phyloP scores from a whole-genome alignment of 768 basidiomycete genomes.

The Tricholoma terreum region DNA sequence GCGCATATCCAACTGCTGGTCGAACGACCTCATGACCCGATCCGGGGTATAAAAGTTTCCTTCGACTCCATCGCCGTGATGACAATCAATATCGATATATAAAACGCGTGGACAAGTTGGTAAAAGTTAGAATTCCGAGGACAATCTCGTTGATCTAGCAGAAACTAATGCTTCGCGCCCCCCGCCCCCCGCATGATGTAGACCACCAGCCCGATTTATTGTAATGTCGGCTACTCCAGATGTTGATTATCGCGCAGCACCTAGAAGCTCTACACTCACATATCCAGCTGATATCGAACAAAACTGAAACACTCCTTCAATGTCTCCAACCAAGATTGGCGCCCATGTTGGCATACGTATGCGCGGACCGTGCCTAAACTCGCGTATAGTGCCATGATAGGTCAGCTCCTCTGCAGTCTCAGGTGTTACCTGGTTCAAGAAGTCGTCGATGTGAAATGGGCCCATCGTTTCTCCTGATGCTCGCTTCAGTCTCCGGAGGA shows the following conservation, averaged over 20 bases:
- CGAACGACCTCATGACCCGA: constrained; percentile 96
- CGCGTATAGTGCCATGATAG: constrained; percentile 82
- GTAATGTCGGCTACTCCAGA: constrained; percentile 87
- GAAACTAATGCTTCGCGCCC: constrained; percentile 92
- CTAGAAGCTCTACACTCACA: constrained; percentile 53
- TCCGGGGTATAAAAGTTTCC: constrained; percentile 98
- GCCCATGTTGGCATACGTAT: not conserved
- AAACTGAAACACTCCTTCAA: constrained; percentile 96
- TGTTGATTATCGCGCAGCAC: constrained; percentile 75
- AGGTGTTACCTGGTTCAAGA: constrained; percentile 82
- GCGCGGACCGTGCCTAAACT: constrained; percentile 24
- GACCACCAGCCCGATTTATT: constrained; percentile 97
- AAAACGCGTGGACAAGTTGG: constrained; percentile 82
- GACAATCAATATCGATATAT: constrained; percentile 97
- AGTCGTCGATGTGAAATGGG: constrained; percentile 97
- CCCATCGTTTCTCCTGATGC: constrained; percentile 78
- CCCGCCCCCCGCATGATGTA: constrained; percentile 99
- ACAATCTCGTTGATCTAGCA: constrained; percentile 99
- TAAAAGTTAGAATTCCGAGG: constrained; percentile 89
- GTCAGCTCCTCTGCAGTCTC: constrained; percentile 88
- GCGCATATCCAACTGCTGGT: too few relatives aligned
- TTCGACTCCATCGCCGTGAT: constrained; percentile 98
- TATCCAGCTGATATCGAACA: constrained; percentile 96
- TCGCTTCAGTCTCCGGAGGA: constrained; percentile 62
- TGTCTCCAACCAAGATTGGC: constrained; percentile 75